Evolutionary conservation across 108 stramenopile genomes (phyloP).

Genomic region (Fistulifera pelliculosa): DNA sequence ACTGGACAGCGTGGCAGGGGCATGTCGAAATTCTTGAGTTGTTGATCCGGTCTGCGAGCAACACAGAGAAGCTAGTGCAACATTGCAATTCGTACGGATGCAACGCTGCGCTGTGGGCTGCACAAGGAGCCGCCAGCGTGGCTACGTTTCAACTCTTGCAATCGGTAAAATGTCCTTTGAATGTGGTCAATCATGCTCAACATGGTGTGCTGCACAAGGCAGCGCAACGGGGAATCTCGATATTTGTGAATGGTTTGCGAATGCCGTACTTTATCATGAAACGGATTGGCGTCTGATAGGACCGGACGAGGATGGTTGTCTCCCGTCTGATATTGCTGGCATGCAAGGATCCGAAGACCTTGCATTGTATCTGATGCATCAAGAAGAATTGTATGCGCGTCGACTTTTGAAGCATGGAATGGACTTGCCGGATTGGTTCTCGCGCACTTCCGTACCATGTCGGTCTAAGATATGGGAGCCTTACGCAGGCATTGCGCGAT

Average conservation of each 20-base stretch:
- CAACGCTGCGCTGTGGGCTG: conserved; percentile 74
- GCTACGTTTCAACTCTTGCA: conserved; percentile 50
- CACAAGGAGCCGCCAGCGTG: conserved; percentile 41
- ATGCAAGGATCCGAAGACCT: conserved; percentile 55
- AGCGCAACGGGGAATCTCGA: conserved; percentile 52
- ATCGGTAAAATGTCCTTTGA: conserved; percentile 34
- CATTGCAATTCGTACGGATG: conserved; percentile 63
- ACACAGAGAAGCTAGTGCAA: conserved; percentile 6
- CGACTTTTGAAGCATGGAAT: background rate
- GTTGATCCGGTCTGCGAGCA: conserved; percentile 16
- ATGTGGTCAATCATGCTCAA: conserved; percentile 57
- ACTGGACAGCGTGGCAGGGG: conserved; percentile 83
- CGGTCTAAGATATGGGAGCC: background rate
- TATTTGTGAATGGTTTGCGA: conserved; percentile 54
- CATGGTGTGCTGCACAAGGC: conserved; percentile 80
- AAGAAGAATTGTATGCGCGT: conserved; percentile 11
- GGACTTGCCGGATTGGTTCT: background rate
- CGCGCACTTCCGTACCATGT: background rate
- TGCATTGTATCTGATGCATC: conserved; percentile 23
- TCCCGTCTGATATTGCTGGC: conserved; percentile 79
- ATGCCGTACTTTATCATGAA: conserved; percentile 2
- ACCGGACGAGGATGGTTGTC: conserved; percentile 64
- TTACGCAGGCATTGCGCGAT: background rate
- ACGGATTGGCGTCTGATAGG: background rate
- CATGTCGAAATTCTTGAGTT: conserved; percentile 62